Conservation (phyloP, 2,329 filamentous ascomycete genomes). For the Stagonosporopsis chrysanthemi region DNA sequence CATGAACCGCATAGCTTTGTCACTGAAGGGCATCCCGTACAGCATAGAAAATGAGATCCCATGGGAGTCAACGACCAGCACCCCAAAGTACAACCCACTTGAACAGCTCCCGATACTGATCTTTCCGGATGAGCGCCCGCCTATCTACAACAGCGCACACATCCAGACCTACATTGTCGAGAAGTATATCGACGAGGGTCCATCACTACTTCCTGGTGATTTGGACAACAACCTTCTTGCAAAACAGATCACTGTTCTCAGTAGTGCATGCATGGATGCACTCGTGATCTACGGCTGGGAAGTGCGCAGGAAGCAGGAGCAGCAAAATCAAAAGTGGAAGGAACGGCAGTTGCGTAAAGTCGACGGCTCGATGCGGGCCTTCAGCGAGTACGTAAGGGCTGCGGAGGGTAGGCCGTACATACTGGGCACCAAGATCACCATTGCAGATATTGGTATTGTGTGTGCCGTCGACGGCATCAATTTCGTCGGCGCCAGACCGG, state of each 20-base stretch:
- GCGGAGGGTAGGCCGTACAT: constrained; percentile 12
- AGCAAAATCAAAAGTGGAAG: constrained; percentile 20
- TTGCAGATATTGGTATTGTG: constrained; percentile 26
- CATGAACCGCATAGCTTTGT: constrained; percentile 52
- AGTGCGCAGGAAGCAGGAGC: constrained; percentile 8
- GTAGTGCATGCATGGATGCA: constrained; percentile 25
- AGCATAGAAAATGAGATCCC: constrained; percentile 53
- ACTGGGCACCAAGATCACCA: constrained; percentile 17
- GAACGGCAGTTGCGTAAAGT: constrained; percentile 25
- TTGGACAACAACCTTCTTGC: constrained; percentile 21
- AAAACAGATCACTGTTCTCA: constrained; percentile 24
- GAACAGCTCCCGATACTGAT: constrained; percentile 52
- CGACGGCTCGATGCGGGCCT: constrained; percentile 21
- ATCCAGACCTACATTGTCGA: constrained; percentile 28
- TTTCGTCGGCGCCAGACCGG: constrained; percentile 4
- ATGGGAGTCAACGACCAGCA: constrained; percentile 51
- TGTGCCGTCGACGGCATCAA: constrained; percentile 19
- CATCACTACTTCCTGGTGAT: constrained; percentile 20
- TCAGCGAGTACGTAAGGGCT: constrained; percentile 12
- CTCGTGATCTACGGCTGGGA: constrained; percentile 22
- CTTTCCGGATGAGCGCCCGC: constrained; percentile 22
- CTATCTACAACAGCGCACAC: constrained; percentile 26
- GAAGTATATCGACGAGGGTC: constrained; percentile 19
- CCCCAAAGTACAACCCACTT: constrained; percentile 50
- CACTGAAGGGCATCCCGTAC: constrained; percentile 52